phyloP scores from a whole-genome alignment of 164 flowering plant genomes.

The Vitis amurensis region DNA sequence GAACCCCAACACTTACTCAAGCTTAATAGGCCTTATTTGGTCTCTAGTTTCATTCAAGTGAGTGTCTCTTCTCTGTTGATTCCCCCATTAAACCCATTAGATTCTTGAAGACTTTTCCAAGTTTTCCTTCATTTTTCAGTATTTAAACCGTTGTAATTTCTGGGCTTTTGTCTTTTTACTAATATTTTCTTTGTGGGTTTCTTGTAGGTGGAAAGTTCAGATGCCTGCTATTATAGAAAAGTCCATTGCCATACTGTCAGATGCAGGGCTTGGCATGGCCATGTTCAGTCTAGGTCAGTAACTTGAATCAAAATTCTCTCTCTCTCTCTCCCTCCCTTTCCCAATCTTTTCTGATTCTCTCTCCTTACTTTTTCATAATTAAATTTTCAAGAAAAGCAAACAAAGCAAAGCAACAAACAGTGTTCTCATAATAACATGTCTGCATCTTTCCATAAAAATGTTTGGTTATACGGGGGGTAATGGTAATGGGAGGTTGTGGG shows the following conservation, averaged over 20 bases:
- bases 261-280: conserved; percentile 99
- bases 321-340: neutral
- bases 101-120: no score
- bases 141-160: neutral
- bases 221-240: conserved; percentile 85
- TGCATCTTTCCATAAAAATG: neutral
- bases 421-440: conserved; percentile 18
- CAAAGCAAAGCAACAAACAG: conserved; percentile 10
- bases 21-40: conserved; percentile 90
- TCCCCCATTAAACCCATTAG: neutral
- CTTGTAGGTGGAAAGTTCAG: conserved; percentile 70
- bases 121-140: neutral
- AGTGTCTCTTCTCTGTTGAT: neutral
- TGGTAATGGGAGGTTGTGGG: conserved; percentile 1
- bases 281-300: conserved; percentile 96
- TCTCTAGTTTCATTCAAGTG: conserved; percentile 84
- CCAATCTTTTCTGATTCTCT: neutral
- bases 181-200: neutral
- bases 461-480: neutral
- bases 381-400: conserved; percentile 11
- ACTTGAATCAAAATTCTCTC: neutral
- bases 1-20: conserved; percentile 94
- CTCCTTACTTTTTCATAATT: conserved; percentile 9
- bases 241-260: conserved; percentile 91
- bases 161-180: neutral